A percentile compares a stretch with the other conserved stretches of the same genome.
Conservation (phyloP, 139 green algal species). For the Coelastrella sp. region DNA sequence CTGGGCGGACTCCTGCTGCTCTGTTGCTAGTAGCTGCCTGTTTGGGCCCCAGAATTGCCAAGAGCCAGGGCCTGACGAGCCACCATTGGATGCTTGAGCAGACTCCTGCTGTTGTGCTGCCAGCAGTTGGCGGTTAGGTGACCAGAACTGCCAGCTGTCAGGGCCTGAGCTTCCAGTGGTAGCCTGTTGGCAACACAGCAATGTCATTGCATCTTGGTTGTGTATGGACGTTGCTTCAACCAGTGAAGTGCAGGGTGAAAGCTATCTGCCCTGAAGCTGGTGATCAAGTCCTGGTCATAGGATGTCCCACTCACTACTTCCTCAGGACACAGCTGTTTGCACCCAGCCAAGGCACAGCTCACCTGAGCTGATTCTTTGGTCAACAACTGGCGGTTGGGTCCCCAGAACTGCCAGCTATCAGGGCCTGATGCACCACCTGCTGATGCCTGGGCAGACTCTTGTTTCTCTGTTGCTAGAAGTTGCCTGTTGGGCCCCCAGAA, state of each 20-base stretch:
- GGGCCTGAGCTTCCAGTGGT: background rate
- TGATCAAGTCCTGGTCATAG: no score
- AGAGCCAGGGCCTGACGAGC: background rate
- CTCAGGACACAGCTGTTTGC: background rate
- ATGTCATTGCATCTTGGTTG: background rate
- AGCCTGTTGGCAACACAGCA: background rate
- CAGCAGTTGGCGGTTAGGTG: background rate
- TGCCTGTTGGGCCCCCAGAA: background rate
- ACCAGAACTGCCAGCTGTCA: background rate
- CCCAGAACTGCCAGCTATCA: conserved; percentile 16
- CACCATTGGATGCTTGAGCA: background rate
- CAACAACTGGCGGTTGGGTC: background rate
- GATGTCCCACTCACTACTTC: no score
- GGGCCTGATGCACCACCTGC: background rate
- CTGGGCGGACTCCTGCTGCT: background rate
- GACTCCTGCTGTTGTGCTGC: background rate
- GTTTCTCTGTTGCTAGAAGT: background rate
- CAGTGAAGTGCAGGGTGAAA: no score
- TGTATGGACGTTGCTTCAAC: background rate
- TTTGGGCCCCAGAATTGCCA: background rate
- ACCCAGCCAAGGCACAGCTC: background rate
- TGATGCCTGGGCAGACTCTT: background rate
- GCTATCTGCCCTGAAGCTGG: no score
- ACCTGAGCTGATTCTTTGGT: background rate
- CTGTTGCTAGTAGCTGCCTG: background rate